Evolutionary conservation across 139 green algal genomes (phyloP), one percentile per base, ranked within the genome.

Genomic region (Dunaliella primolecta): DNA sequence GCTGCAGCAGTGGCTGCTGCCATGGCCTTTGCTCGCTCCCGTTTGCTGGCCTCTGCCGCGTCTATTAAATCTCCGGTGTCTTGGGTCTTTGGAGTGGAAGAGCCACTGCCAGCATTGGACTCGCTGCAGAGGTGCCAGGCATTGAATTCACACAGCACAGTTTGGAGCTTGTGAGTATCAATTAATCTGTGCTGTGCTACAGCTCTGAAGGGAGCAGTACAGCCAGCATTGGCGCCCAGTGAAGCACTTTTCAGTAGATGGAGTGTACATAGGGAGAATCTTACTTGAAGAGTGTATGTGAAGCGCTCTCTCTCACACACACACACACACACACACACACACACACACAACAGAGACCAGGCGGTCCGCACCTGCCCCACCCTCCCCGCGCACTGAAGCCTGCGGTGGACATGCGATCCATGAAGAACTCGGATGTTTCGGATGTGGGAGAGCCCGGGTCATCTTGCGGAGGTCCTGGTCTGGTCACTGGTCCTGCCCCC

Each of bases 381-480:
- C 84, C 82, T 24, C 88, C 88, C 0, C 33, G 36, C 76, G 75
- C 81, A 37, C 83, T 89, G 78, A 91, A 93, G 1, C 30, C 84
- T 1, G 87, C 70, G 2, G 86, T 90, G 21, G 87, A 90, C 74
- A 94, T 86, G 55, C 89, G 86, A 70, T 92, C 91, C 78, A 93
- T 87, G 78, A 90, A 91, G 76, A 89, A 88, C 55, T 93, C 89
- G 21, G 82, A 89, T 36, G 76, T 36, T 36, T 89, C 89, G 77
- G 83, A 89, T 30, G 83, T 86, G 70, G 89, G 85, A 0, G 87
- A 84, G 3, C 27, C 36, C 1, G 11, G n/a, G 3, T 33, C 80
- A 3, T 84, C 80, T 27, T 83, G 36, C 25, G 2, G 2, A 2
- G 36, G 36, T 31, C 56, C 38, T 32, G 80, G 80, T 20, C 80